Evolutionary conservation across 805 yeast species (phyloP), one percentile per base, ranked within the genome.

Genomic region (Myxozyma neglecta): DNA sequence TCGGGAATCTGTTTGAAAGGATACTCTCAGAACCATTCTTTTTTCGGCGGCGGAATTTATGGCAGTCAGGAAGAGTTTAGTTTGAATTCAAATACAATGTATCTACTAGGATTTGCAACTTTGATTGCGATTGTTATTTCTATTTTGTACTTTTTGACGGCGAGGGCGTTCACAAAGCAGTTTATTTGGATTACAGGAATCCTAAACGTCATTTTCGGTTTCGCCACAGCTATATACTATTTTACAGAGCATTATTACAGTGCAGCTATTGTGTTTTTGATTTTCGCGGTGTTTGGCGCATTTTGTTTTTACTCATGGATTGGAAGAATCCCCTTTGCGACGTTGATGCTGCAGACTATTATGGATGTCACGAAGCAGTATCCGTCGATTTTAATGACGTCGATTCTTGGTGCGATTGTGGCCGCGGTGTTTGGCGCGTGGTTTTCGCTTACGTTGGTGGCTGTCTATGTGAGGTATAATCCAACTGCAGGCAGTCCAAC

Each of bases 141-240:
- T 0, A 56, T 79, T 1, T 64, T 79, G 3, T 85, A 90, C 46
- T 79, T 88, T 54, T 63, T 80, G 0, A 75, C 83, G 61, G 96
- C 96, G 3, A 77, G 91, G 68, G 63, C 81, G 63, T 82, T 81
- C 50, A 90, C 97, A 8, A 77, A 80, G 55, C 75, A 80, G 57
- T 90, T 90, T 73, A 88, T 90, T 67, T 80, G 81, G 57, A 74
- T 84, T 32, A 89, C 96, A 1, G 81, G 90, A 65, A 77, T 88
- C 37, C 75, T 86, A 52, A 89, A 89, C 70, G 79, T 89, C 11
- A 68, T 85, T 1, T 73, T 89, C 60, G 90, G 93, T 2, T 69
- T 90, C 34, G 96, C 88, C 16, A 85, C 96, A 6, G 83, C 90
- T 5, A 85, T 91, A 67, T 86, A 83, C 74, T 89, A 88, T 70